These are phyloP conservation scores for Calocybe gangraenosa DNA, from an alignment of 768 basidiomycete genomes.

Conservation along the genomic window DNA sequence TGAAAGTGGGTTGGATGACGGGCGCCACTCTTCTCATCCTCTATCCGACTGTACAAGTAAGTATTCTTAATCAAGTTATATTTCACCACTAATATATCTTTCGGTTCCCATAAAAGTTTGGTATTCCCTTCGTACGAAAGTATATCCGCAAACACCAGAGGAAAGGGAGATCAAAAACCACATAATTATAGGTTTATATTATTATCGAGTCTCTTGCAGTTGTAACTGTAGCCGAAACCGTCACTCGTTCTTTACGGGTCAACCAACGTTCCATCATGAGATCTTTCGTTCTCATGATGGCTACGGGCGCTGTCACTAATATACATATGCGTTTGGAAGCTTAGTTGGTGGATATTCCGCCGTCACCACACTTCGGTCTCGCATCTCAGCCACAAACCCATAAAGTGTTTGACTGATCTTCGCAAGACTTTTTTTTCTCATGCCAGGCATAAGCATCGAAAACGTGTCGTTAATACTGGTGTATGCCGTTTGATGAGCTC, in stretches of 20 bases:
- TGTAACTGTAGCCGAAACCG: conserved; percentile 1
- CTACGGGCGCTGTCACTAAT: conserved; percentile 7
- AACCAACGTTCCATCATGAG: conserved; percentile 1
- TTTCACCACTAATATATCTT: conserved; percentile 1
- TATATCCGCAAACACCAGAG: conserved; percentile 44
- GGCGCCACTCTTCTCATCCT: conserved; percentile 56
- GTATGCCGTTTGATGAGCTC: neutral
- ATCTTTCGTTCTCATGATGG: conserved; percentile 2
- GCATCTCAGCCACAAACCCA: conserved; percentile 16
- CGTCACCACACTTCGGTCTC: conserved; percentile 2
- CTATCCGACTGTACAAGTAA: conserved; percentile 67
- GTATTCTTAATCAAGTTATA: conserved; percentile 18
- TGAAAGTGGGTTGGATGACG: conserved; percentile 66
- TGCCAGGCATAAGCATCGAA: neutral
- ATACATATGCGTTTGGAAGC: conserved; percentile 1
- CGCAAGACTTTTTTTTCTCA: conserved; percentile 8
- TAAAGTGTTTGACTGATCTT: conserved; percentile 6
- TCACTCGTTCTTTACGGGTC: neutral
- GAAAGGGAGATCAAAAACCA: conserved; percentile 29
- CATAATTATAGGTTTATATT: conserved; percentile 16
- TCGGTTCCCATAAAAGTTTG: conserved; percentile 46
- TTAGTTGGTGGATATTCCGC: conserved; percentile 4
- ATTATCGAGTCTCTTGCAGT: neutral
- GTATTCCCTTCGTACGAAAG: conserved; percentile 51
- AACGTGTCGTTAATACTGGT: too few relatives aligned